These are phyloP conservation scores for Ceratocystis ficicola DNA, from an alignment of 2,329 filamentous ascomycete genomes.

Conservation along the genomic window DNA sequence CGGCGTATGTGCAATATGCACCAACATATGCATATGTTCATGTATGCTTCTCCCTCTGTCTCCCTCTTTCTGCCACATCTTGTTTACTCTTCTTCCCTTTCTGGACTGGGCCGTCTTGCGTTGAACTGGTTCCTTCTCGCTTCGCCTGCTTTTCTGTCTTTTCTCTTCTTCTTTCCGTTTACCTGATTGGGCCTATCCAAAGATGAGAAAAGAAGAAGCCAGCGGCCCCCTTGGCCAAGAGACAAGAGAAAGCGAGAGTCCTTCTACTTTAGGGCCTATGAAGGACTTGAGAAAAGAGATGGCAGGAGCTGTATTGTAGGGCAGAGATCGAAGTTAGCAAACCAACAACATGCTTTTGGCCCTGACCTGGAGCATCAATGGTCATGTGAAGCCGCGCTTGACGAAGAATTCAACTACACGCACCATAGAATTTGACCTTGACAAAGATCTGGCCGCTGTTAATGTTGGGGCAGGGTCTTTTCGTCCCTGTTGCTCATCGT, in stretches of 20 bases:
- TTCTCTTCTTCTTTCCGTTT: background rate
- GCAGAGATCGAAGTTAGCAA: background rate
- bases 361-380: background rate
- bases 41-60: background rate
- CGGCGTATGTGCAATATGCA: background rate
- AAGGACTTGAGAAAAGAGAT: background rate
- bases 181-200: background rate
- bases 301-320: background rate
- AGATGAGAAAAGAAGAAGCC: background rate
- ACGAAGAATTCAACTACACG: too few species aligned
- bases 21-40: background rate
- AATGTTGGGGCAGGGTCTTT: background rate
- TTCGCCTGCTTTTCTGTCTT: background rate
- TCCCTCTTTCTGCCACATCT: background rate
- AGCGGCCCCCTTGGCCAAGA: background rate
- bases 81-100: background rate
- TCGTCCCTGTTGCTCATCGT: background rate
- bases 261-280: background rate
- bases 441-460: too few species aligned
- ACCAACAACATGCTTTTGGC: background rate
- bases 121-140: constrained; percentile 1
- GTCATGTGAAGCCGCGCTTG: background rate
- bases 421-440: too few species aligned
- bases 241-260: background rate
- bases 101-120: constrained; percentile 2